Base-by-base conservation (phyloP, 2,329 filamentous ascomycete genomes). In the Erysiphe pulchra region DNA sequence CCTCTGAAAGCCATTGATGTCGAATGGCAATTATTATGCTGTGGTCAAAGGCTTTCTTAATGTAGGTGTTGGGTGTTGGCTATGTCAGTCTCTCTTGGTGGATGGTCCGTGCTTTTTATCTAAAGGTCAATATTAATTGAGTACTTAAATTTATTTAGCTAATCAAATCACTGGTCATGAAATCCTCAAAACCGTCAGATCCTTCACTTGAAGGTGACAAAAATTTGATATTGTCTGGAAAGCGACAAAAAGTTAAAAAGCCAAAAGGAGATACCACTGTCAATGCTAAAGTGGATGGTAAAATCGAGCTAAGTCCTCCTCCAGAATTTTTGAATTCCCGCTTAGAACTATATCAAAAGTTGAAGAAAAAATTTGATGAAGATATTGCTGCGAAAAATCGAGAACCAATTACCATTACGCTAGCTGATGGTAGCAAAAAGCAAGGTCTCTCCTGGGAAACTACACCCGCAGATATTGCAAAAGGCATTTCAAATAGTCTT, bases 401-500 rank as follows among this genome's bases (percentile, higher is more conserved):
- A 54, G 75, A 82, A 56, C 68, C 75, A 51, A 87, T 87, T 60
- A 73, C 69, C 48, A 70, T 87, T 56, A 80, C 77, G 44, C 68
- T 90, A 50, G 73, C 71, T 52, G 77, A 84, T 61, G 81, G 81
- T 51, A 75, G 71, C 54, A 64, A 76, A 54, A 72, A 77, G 57
- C 62, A 73, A 51, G 90, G 81, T 50, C 87, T 78, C 52, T 77
- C 85, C 44, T 95, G 81, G 80, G 83, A 92, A 65, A 94, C 85
- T 53, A 92, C 85, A 14, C 90, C 90, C 6, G 78, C 70, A 40
- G 70, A 77, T 55, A 77, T 93, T 62, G 74, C 75, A 51, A 80
- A 73, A 63, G 73, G 69, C 56, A 93, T 86, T 61, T 85, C 69
- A 63, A 94, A 80, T 73, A 90, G 75, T 59, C 71, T 80, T 55